Evolutionary conservation across 495 filamentous ascomycete species (phyloP), one percentile per base, ranked within the genome.

Genomic region (Penicillium arizonense): DNA sequence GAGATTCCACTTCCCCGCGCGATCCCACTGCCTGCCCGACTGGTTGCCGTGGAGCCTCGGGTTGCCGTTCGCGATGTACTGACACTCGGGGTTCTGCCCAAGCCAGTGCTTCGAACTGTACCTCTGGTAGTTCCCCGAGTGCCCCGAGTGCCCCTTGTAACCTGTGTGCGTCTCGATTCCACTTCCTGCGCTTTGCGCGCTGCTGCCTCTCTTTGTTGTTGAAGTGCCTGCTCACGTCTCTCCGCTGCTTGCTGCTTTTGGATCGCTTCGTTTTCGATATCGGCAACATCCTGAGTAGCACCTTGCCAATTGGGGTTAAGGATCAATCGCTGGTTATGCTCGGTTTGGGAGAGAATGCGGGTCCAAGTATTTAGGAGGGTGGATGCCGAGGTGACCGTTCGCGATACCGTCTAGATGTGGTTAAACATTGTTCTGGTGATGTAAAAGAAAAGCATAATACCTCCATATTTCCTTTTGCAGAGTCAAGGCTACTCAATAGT

Each of bases 281-380:
- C 89, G 40, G 81, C 78, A 5, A 95, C 72, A 73, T 98, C 94
- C 65, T 90, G 82, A 5, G 79, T 87, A 8, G 91, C 88, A 43
- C 94, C 94, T 55, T 94, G 85, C 94, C 94, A 98, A 43, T 84
- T 76, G 2, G 88, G 87, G 57, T 93, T 89, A 33, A 97, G 82
- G 24, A 98, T 87, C 39, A 97, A 73, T 4, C 94, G 85, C 63
- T 97, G 91, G 62, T 95, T 97, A 68, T 98, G 92, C 71, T 98
- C 94, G 0, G 94, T 97, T 65, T 97, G 94, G 20, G 88, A 92
- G 4, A 98, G 82, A 55, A 97, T 97, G 50, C 91, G 85, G 38
- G 91, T 95, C 91, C 91, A 98, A 23, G 94, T 94, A 58, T 92
- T 90, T 33, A 98, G 82, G n/a, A 98, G 82, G 0, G 89, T 90